Conservation (phyloP, 2,329 filamentous ascomycete species). For the Pezicula neosporulosa region DNA sequence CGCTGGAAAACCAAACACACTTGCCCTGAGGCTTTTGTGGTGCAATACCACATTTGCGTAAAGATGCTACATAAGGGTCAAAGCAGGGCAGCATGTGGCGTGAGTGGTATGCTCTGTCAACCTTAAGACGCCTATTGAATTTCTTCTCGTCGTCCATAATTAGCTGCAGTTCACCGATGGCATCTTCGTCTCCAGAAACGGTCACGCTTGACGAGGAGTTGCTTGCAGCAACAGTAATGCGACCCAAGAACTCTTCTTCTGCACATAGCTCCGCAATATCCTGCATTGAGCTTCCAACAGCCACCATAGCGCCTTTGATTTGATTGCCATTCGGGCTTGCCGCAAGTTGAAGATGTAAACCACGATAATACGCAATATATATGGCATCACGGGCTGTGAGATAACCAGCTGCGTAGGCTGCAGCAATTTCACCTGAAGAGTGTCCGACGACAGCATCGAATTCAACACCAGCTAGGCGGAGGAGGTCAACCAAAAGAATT, state of each 20-base stretch:
- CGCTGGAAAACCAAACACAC: background rate
- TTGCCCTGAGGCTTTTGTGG: background rate
- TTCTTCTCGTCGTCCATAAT: too few species aligned
- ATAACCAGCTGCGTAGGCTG: background rate
- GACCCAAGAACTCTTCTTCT: too few species aligned
- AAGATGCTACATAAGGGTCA: too few species aligned
- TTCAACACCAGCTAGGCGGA: conserved; percentile 14
- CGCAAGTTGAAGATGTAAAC: conserved; percentile 6
- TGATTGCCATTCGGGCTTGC: too few species aligned
- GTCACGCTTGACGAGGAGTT: conserved; percentile 14
- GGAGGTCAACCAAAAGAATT: background rate
- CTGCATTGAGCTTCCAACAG: conserved; percentile 15
- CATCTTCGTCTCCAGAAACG: conserved; percentile 8
- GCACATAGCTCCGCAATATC: too few species aligned
- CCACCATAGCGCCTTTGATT: conserved; percentile 24
- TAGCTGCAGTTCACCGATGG: background rate
- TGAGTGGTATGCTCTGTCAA: too few species aligned
- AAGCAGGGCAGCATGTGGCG: too few species aligned
- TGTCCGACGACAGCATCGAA: background rate
- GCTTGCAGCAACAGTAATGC: conserved; percentile 21
- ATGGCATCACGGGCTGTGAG: conserved; percentile 24
- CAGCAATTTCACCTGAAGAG: background rate
- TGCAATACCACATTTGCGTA: background rate
- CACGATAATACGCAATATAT: conserved; percentile 4
- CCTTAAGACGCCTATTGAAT: too few species aligned